Evolutionary conservation across 129 eudicot species (phyloP).

Genomic region (Pittosporum tobira): DNA sequence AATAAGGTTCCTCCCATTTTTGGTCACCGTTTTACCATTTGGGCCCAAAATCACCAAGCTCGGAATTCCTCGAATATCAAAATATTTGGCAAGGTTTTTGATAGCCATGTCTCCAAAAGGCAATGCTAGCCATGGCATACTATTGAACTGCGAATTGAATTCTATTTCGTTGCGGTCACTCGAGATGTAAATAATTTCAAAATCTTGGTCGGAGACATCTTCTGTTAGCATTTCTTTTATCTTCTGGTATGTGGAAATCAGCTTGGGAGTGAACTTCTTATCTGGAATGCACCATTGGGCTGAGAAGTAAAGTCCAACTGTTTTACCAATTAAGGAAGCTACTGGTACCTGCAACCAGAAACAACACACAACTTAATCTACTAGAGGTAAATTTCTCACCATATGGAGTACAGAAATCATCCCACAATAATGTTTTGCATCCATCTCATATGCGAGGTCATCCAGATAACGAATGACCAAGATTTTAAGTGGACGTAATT

Average conservation of each 20-base stretch:
- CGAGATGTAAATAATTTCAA: slow-evolving; percentile 64
- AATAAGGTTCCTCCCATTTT: slow-evolving; percentile 57
- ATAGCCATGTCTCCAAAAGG: slow-evolving; percentile 46
- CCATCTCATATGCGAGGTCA: no score
- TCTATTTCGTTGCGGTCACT: slow-evolving; percentile 43
- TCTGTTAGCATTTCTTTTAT: slow-evolving; percentile 36
- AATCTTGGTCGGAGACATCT: slow-evolving; percentile 23
- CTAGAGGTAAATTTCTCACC: no score
- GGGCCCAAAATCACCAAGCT: slow-evolving; percentile 69
- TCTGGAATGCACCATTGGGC: slow-evolving; percentile 85
- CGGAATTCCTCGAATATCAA: slow-evolving; percentile 63
- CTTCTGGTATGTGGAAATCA: slow-evolving; percentile 58
- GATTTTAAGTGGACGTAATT: no score
- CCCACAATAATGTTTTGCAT: no score
- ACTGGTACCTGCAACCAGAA: slow-evolving; percentile 54
- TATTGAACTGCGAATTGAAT: slow-evolving; percentile 32
- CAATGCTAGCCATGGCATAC: slow-evolving; percentile 82
- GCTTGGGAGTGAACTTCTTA: slow-evolving; percentile 56
- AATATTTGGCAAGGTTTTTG: slow-evolving; percentile 52
- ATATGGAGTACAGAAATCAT: not conserved
- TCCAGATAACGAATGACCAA: no score
- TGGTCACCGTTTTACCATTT: slow-evolving; percentile 76
- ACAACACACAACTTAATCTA: no score
- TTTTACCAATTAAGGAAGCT: slow-evolving; percentile 51
- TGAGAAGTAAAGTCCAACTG: slow-evolving; percentile 77